Evolutionary conservation across 345 rosid genomes (phyloP).

Genomic region (Eucalyptus polyanthemos): DNA sequence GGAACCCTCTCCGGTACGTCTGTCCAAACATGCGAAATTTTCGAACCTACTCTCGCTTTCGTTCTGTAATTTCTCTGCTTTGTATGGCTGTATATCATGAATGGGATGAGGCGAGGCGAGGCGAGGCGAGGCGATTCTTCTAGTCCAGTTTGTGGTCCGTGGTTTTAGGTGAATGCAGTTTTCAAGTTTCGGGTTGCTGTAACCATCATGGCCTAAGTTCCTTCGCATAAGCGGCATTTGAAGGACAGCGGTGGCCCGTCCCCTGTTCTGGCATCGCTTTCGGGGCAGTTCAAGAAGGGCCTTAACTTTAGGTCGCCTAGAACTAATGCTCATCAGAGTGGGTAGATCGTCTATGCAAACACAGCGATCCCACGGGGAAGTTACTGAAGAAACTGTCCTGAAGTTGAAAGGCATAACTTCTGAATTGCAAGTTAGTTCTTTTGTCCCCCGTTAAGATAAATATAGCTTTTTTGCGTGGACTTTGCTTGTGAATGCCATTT

Average conservation of each 20-base stretch:
- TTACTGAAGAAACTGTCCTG: constrained; percentile 20
- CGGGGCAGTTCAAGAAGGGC: background rate
- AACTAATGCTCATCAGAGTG: background rate
- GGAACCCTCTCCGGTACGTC: background rate
- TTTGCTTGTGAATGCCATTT: background rate
- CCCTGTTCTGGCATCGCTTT: background rate
- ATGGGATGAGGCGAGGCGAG: background rate
- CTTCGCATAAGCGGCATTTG: constrained; percentile 7
- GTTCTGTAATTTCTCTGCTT: background rate
- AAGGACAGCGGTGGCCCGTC: background rate
- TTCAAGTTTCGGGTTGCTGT: background rate
- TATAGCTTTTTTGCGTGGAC: background rate
- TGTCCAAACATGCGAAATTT: background rate
- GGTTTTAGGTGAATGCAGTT: background rate
- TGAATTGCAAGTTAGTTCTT: constrained; percentile 2
- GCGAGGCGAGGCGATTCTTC: background rate
- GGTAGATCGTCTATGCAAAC: background rate
- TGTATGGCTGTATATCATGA: background rate
- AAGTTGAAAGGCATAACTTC: constrained; percentile 36
- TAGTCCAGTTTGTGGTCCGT: background rate
- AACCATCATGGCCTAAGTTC: constrained; percentile 6
- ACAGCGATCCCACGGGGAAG: constrained; percentile 8
- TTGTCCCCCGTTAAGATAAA: background rate
- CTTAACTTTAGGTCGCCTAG: background rate
- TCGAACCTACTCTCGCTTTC: background rate